A percentile compares a stretch with the other conserved stretches of the same genome.
These are phyloP conservation scores for Gracilaria caudata DNA, from an alignment of 23 red algal species.

Conservation along the genomic window DNA sequence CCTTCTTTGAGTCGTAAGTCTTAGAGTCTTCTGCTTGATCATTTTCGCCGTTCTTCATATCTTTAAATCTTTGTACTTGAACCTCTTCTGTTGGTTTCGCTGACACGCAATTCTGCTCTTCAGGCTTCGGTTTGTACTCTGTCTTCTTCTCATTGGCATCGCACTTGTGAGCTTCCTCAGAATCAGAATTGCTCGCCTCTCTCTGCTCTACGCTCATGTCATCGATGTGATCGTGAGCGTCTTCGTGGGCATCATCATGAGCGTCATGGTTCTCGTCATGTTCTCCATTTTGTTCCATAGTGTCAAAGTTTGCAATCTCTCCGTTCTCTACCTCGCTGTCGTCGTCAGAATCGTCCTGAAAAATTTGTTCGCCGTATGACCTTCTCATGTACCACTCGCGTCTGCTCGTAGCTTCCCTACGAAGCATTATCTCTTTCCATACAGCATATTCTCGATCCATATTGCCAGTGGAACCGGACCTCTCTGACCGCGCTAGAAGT, in stretches of 20 bases:
- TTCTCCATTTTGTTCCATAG: constrained; percentile 5
- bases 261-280: not conserved
- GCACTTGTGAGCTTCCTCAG: constrained; percentile 2
- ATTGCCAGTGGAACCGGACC: not conserved
- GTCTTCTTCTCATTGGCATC: not conserved
- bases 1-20: not conserved
- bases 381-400: constrained; percentile 29
- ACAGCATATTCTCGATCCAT: constrained; percentile 7
- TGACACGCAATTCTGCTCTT: not conserved
- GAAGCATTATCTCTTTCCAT: constrained; percentile 29
- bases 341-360: constrained; percentile 11
- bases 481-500: constrained; percentile 11
- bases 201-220: constrained; percentile 18
- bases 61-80: not conserved
- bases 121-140: not conserved
- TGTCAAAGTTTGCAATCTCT: not conserved
- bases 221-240: not conserved
- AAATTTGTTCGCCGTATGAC: not conserved
- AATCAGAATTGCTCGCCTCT: not conserved
- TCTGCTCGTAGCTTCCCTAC: constrained; percentile 8
- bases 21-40: not conserved
- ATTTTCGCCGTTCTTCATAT: not conserved
- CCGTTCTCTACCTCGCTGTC: constrained; percentile 9
- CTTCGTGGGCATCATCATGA: not conserved
- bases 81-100: constrained; percentile 27